Conservation (phyloP, 441 rosid species). For the Adansonia rubrostipa region DNA sequence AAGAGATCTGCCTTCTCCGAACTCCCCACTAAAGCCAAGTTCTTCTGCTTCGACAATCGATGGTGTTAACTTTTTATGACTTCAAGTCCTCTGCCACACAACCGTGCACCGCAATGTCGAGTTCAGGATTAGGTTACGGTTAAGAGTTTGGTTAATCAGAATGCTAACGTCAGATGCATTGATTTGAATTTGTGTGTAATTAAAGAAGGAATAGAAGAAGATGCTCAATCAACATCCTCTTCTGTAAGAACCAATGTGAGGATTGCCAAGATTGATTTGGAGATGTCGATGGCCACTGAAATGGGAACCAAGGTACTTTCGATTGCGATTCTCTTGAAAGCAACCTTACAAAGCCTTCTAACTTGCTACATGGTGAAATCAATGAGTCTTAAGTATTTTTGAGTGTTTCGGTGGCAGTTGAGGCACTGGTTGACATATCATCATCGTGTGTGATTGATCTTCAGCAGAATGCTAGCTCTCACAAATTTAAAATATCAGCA, state of each 20-base stretch:
- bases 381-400: constrained; percentile 28
- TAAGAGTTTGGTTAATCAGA: constrained; percentile 24
- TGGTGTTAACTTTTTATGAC: constrained; percentile 34
- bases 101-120: constrained; percentile 25
- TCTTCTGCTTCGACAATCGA: constrained; percentile 26
- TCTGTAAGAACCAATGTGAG: constrained; percentile 33
- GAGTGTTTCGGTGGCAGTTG: constrained; percentile 40
- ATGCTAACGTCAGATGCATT: constrained; percentile 33
- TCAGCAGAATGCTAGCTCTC: constrained; percentile 16
- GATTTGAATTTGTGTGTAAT: constrained; percentile 52
- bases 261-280: constrained; percentile 53
- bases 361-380: constrained; percentile 30
- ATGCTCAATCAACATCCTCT: constrained; percentile 29
- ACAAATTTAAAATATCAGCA: constrained; percentile 1
- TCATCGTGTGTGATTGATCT: constrained; percentile 15
- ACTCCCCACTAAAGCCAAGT: constrained; percentile 20
- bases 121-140: constrained; percentile 24
- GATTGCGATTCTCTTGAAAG: constrained; percentile 26
- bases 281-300: constrained; percentile 47
- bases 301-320: constrained; percentile 24
- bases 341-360: constrained; percentile 26
- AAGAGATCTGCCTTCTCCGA: constrained; percentile 31
- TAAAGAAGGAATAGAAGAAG: constrained; percentile 51
- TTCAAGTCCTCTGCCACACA: constrained; percentile 33
- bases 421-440: constrained; percentile 50